Percentiles rank a stretch among this genome's conserved stretches.
Evolutionary conservation across 2,329 filamentous ascomycete genomes (phyloP).

Genomic region (Xylogone sp.): DNA sequence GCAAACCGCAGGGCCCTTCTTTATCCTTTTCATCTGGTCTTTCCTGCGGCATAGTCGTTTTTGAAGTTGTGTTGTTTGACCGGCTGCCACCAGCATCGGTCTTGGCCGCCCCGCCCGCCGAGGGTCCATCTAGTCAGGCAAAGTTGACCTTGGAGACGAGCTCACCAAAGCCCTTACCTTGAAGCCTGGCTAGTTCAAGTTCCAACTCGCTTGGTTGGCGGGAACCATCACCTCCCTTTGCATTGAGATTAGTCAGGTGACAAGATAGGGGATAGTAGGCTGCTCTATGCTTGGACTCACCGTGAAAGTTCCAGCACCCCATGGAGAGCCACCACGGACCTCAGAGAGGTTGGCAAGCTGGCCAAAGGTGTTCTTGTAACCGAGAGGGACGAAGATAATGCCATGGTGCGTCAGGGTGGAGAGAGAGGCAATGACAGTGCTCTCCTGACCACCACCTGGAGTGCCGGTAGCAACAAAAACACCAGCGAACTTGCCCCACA

Average conservation of each 20-base stretch:
- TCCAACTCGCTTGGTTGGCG: slow-evolving; percentile 75
- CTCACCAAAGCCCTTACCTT: slow-evolving; percentile 84
- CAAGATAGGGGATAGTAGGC: neutral
- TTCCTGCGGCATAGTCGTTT: neutral
- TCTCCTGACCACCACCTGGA: slow-evolving; percentile 88
- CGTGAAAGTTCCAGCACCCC: slow-evolving; percentile 92
- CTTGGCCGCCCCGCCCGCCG: slow-evolving; percentile 27
- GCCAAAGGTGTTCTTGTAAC: slow-evolving; percentile 77
- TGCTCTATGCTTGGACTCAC: slow-evolving; percentile 36
- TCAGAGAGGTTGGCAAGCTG: slow-evolving; percentile 69
- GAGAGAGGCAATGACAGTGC: slow-evolving; percentile 75
- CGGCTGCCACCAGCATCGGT: slow-evolving; percentile 10
- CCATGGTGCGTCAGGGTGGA: slow-evolving; percentile 90
- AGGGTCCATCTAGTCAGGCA: slow-evolving; percentile 71
- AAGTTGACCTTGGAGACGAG: slow-evolving; percentile 66
- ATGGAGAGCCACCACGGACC: slow-evolving; percentile 81
- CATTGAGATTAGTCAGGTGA: slow-evolving; percentile 8
- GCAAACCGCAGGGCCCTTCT: slow-evolving; percentile 74
- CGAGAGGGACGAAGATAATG: slow-evolving; percentile 92
- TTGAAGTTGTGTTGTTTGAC: slow-evolving; percentile 6
- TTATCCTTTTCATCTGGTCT: slow-evolving; percentile 43
- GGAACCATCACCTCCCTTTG: slow-evolving; percentile 65
- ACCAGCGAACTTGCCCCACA: slow-evolving; percentile 85
- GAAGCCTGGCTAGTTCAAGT: slow-evolving; percentile 72
- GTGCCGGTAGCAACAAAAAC: slow-evolving; percentile 87